Conservation (phyloP, 2,329 filamentous ascomycete genomes). For the Aspergillus novofumigatus region DNA sequence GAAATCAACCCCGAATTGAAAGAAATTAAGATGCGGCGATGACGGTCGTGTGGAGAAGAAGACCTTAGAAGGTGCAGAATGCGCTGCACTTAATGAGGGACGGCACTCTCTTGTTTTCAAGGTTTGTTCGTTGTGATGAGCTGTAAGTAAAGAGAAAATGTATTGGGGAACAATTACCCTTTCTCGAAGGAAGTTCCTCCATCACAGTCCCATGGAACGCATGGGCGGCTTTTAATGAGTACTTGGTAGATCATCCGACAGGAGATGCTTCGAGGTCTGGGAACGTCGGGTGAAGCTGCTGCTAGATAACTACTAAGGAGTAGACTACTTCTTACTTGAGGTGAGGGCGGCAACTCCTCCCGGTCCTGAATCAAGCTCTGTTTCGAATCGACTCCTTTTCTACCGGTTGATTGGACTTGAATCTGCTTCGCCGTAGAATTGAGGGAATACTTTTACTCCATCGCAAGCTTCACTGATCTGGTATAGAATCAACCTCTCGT, state of each 20-base stretch:
- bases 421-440: neutral
- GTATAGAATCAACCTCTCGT: neutral
- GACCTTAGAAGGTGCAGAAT: neutral
- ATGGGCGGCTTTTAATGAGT: neutral
- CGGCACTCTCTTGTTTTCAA: neutral
- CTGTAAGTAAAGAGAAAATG: neutral
- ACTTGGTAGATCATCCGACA: neutral
- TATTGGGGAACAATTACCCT: neutral
- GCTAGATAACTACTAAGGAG: neutral
- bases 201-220: neutral
- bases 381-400: neutral
- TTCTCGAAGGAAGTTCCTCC: neutral
- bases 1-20: neutral
- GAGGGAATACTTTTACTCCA: neutral
- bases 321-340: neutral
- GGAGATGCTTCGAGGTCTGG: neutral
- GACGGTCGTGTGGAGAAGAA: neutral
- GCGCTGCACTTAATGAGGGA: neutral
- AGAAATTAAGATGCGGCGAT: neutral
- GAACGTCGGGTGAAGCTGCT: neutral
- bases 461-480: neutral
- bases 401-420: neutral
- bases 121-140: neutral
- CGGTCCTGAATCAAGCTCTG: neutral
- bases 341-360: neutral